Percentiles rank a stretch among this genome's conserved stretches.
These are phyloP conservation scores for Globisporangium solare DNA, from an alignment of 352 stramenopile genomes.

Conservation along the genomic window DNA sequence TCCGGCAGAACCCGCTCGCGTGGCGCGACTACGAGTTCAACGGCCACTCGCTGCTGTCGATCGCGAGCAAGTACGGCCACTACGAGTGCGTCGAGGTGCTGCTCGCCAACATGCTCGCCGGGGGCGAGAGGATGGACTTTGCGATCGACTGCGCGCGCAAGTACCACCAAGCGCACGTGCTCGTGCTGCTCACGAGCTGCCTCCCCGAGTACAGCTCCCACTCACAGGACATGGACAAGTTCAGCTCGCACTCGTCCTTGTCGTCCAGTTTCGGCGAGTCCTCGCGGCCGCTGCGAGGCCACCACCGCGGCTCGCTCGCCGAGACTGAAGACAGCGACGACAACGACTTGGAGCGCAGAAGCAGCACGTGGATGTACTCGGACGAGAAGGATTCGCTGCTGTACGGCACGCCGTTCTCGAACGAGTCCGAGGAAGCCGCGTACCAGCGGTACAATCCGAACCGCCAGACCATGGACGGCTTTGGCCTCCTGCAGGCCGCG, in stretches of 20 bases:
- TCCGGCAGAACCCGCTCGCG: constrained; percentile 24
- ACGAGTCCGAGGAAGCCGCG: constrained; percentile 30
- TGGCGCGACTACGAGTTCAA: constrained; percentile 52
- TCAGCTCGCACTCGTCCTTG: not conserved
- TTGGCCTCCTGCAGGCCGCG: constrained; percentile 27
- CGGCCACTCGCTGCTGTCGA: constrained; percentile 53
- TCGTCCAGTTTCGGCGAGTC: not conserved
- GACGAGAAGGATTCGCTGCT: constrained; percentile 14
- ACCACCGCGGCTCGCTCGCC: constrained; percentile 24
- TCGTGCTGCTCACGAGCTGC: constrained; percentile 67
- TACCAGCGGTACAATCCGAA: constrained; percentile 25
- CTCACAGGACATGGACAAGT: constrained; percentile 19
- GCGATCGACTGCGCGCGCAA: constrained; percentile 44
- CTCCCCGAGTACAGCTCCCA: constrained; percentile 43
- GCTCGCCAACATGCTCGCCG: constrained; percentile 27
- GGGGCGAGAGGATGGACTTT: constrained; percentile 31
- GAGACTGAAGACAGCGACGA: constrained; percentile 28
- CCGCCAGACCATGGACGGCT: constrained; percentile 22
- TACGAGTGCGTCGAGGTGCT: constrained; percentile 67
- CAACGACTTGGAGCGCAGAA: constrained; percentile 15
- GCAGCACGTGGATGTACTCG: constrained; percentile 18
- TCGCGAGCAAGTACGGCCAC: constrained; percentile 59
- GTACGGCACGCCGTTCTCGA: constrained; percentile 22
- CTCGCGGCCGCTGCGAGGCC: constrained; percentile 5
- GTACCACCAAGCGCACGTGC: constrained; percentile 56